Percentiles rank a stretch among this genome's conserved stretches.
Evolutionary conservation across 106 monocot species (phyloP).

Genomic region (Platanthera zijinensis): DNA sequence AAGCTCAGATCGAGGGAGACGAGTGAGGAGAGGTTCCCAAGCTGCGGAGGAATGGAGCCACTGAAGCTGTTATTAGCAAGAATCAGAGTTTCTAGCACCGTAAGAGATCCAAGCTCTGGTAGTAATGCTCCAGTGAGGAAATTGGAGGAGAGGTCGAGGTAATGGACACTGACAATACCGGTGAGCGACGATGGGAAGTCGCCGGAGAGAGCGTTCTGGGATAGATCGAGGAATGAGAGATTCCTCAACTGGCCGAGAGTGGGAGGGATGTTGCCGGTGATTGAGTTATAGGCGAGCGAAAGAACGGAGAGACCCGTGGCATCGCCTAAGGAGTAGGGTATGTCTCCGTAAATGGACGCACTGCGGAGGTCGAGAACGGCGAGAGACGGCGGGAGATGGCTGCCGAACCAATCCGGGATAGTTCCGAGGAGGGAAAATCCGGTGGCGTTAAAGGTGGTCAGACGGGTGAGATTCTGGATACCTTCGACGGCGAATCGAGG

Average conservation of each 20-base stretch:
- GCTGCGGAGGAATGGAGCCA: conserved; percentile 17
- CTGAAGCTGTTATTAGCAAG: conserved; percentile 32
- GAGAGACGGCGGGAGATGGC: conserved; percentile 14
- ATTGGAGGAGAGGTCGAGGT: conserved; percentile 30
- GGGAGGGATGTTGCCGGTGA: conserved; percentile 38
- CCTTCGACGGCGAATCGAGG: conserved; percentile 80
- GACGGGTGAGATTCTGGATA: conserved; percentile 50
- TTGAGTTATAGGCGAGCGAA: conserved; percentile 34
- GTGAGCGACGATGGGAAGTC: conserved; percentile 29
- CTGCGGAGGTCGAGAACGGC: conserved; percentile 39
- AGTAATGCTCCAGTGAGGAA: conserved; percentile 24
- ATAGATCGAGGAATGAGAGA: conserved; percentile 36
- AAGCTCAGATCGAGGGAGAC: conserved; percentile 24
- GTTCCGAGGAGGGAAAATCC: conserved; percentile 63
- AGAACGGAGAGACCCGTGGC: conserved; percentile 15
- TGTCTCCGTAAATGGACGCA: conserved; percentile 30
- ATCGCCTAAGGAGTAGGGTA: conserved; percentile 43
- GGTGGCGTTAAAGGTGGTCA: conserved; percentile 55
- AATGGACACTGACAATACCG: conserved; percentile 12
- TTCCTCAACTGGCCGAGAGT: conserved; percentile 21
- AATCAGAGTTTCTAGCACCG: conserved; percentile 15
- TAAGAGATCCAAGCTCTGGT: background rate
- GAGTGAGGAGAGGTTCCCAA: conserved; percentile 22
- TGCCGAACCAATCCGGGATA: conserved; percentile 67
- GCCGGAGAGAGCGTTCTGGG: conserved; percentile 25